Conservation (phyloP, 352 stramenopile genomes). For the Phytophthora pseudosyringae region DNA sequence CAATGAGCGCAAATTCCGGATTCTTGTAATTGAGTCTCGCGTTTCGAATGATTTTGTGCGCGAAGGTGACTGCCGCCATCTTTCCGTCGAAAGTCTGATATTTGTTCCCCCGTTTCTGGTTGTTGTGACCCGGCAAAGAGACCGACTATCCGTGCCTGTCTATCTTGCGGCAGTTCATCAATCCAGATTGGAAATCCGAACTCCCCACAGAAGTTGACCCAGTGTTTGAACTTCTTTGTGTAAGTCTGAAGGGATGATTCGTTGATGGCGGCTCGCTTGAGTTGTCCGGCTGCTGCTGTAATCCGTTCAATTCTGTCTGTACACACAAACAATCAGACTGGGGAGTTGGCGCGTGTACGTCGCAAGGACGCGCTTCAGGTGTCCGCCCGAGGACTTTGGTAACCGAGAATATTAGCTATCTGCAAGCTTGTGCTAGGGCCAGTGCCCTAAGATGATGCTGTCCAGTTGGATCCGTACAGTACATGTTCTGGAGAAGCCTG, state of each 20-base stretch:
- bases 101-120: neutral
- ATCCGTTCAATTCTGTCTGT: neutral
- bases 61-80: neutral
- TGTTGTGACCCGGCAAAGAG: neutral
- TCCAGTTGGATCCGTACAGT: too few relatives aligned
- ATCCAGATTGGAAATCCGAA: neutral
- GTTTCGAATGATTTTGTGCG: too few relatives aligned
- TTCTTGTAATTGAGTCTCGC: too few relatives aligned
- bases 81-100: neutral
- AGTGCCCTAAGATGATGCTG: too few relatives aligned
- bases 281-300: neutral
- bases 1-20: too few relatives aligned
- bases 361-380: neutral
- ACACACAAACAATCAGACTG: neutral
- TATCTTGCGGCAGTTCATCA: neutral
- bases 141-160: neutral
- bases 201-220: neutral
- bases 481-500: too few relatives aligned
- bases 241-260: neutral
- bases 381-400: neutral
- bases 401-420: neutral
- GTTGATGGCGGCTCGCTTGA: neutral
- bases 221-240: neutral
- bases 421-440: too few relatives aligned
- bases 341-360: neutral